Evolutionary conservation across 768 basidiomycete species (phyloP).

Genomic region (Tephrocybe sp.): DNA sequence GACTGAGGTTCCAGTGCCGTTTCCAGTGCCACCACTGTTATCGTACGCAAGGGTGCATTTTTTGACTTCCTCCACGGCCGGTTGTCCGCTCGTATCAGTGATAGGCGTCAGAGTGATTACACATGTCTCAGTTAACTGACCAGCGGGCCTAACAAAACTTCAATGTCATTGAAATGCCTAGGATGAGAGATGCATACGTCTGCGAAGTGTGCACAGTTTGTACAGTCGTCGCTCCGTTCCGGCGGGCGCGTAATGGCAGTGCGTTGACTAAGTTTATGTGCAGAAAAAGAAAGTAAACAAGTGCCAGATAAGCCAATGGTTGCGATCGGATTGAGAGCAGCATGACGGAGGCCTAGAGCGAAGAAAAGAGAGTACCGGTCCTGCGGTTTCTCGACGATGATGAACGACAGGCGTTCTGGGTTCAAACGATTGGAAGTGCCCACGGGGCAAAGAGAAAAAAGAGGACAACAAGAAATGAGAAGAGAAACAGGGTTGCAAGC

Average conservation of each 20-base stretch:
- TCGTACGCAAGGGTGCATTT: conserved; percentile 46
- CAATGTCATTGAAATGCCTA: conserved; percentile 5
- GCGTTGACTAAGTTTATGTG: conserved; percentile 33
- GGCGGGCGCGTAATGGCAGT: conserved; percentile 35
- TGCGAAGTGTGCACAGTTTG: conserved; percentile 43
- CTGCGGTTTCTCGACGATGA: conserved; percentile 48
- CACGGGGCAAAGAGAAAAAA: conserved; percentile 37
- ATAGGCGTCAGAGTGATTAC: conserved; percentile 56
- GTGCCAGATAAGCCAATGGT: conserved; percentile 34
- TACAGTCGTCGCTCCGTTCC: conserved; percentile 36
- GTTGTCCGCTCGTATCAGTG: conserved; percentile 47
- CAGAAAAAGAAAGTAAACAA: conserved; percentile 38
- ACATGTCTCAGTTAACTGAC: conserved; percentile 58
- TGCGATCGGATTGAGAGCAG: conserved; percentile 29
- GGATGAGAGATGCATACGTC: conserved; percentile 41
- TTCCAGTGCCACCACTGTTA: conserved; percentile 4
- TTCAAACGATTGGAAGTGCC: conserved; percentile 48
- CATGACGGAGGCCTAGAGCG: conserved; percentile 37
- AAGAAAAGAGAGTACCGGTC: conserved; percentile 42
- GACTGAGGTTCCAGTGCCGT: conserved; percentile 13
- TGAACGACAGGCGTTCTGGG: conserved; percentile 27
- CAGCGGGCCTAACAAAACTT: conserved; percentile 39
- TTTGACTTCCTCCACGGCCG: conserved; percentile 50
- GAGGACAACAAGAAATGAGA: conserved; percentile 23
- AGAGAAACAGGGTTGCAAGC: conserved; percentile 21